Conservation (phyloP, 2,329 filamentous ascomycete genomes). For the Aspergillus puulaauensis region DNA sequence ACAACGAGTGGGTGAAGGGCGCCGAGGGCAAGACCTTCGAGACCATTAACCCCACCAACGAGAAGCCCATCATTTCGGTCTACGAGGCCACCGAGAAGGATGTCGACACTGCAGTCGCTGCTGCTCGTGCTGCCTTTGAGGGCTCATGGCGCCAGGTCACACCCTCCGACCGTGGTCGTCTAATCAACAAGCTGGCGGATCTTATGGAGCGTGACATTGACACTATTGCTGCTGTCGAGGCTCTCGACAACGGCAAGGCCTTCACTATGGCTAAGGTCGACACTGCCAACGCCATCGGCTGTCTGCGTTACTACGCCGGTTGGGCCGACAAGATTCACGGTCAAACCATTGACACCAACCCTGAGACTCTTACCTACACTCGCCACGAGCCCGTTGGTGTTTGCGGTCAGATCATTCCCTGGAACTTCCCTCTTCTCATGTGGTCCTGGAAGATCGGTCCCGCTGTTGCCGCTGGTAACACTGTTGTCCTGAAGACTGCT, state of each 20-base stretch:
- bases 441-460: conserved; percentile 84
- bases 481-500: conserved; percentile 63
- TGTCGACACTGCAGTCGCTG: conserved; percentile 73
- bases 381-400: conserved; percentile 75
- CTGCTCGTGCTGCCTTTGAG: conserved; percentile 83
- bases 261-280: conserved; percentile 62
- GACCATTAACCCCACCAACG: conserved; percentile 83
- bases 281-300: conserved; percentile 65
- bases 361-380: conserved; percentile 82
- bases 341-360: conserved; percentile 77
- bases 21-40: conserved; percentile 88
- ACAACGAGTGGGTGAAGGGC: conserved; percentile 65
- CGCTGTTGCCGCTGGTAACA: conserved; percentile 61
- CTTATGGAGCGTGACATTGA: conserved; percentile 76
- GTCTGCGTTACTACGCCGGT: conserved; percentile 82
- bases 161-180: conserved; percentile 67
- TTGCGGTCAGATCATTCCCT: conserved; percentile 86
- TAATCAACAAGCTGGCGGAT: conserved; percentile 74
- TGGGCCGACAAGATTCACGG: conserved; percentile 96
- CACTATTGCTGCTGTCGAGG: conserved; percentile 76
- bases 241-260: conserved; percentile 60
- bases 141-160: conserved; percentile 67
- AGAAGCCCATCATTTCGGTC: conserved; percentile 81
- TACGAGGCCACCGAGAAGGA: conserved; percentile 81
- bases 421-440: conserved; percentile 87